These are phyloP conservation scores for Blastobotrys niveus DNA, from an alignment of 1,139 yeast species.

Conservation along the genomic window DNA sequence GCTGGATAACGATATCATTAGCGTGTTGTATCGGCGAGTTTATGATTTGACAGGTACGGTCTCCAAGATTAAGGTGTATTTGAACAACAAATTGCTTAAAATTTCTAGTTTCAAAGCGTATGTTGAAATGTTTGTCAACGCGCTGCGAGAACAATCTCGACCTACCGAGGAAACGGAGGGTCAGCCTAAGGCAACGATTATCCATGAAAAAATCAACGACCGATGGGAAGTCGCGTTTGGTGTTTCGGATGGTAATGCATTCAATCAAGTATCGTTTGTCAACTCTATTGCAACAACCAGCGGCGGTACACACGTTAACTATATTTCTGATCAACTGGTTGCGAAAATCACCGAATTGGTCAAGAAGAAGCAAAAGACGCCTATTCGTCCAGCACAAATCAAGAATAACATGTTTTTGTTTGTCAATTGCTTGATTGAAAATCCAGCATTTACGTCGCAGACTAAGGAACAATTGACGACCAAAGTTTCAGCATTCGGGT, in stretches of 20 bases:
- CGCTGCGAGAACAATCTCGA: conserved; percentile 46
- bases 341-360: conserved; percentile 65
- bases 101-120: conserved; percentile 76
- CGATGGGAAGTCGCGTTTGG: conserved; percentile 98
- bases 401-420: conserved; percentile 86
- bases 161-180: conserved; percentile 34
- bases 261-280: conserved; percentile 94
- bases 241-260: conserved; percentile 72
- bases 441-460: conserved; percentile 96
- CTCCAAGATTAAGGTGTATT: conserved; percentile 69
- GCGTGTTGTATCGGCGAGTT: conserved; percentile 88
- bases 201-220: conserved; percentile 69
- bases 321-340: conserved; percentile 78
- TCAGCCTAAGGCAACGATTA: conserved; percentile 53
- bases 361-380: conserved; percentile 68
- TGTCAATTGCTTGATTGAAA: conserved; percentile 86
- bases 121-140: conserved; percentile 83
- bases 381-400: conserved; percentile 82
- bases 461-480: conserved; percentile 95
- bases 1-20: conserved; percentile 73
- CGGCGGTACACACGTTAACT: conserved; percentile 95
- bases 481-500: conserved; percentile 82
- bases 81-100: conserved; percentile 69
- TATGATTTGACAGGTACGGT: conserved; percentile 95
- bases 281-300: conserved; percentile 96